Percentiles rank a stretch among this genome's conserved stretches.
These are phyloP conservation scores for Coffea eugenioides DNA, from an alignment of 257 asterid species.

Conservation along the genomic window DNA sequence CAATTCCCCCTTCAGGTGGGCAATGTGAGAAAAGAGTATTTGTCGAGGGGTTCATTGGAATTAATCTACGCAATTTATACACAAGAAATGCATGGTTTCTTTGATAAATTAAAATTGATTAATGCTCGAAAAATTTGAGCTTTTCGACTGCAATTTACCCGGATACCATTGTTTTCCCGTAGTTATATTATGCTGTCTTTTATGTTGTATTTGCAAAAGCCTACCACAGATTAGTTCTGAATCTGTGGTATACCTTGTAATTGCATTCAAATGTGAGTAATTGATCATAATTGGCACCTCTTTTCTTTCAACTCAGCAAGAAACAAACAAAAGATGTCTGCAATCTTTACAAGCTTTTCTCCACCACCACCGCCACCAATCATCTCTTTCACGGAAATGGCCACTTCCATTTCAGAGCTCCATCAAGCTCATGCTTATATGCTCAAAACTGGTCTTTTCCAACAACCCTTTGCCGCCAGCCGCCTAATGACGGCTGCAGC, in stretches of 20 bases:
- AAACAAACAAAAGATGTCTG: constrained; percentile 6
- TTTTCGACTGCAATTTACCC: no score
- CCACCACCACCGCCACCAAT: constrained; percentile 18
- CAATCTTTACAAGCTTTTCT: constrained; percentile 10
- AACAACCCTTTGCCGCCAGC: constrained; percentile 27
- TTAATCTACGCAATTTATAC: no score
- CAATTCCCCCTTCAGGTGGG: no score
- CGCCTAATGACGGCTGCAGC: constrained; percentile 36
- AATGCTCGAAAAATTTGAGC: no score
- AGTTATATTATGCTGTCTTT: no score
- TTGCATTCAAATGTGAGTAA: background rate
- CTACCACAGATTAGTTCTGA: no score
- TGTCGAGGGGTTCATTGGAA: no score
- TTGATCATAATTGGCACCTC: background rate
- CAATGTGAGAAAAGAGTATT: no score
- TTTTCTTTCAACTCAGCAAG: background rate
- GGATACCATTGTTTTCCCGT: no score
- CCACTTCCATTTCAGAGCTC: constrained; percentile 29
- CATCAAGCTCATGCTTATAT: constrained; percentile 37
- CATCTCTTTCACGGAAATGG: constrained; percentile 30
- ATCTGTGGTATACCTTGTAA: background rate
- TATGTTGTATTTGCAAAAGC: no score
- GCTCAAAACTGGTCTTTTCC: constrained; percentile 39
- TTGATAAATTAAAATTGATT: no score
- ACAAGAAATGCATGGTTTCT: no score